These are phyloP conservation scores for Geosmithia putterillii DNA, from an alignment of 2,329 filamentous ascomycete genomes.

Conservation along the genomic window DNA sequence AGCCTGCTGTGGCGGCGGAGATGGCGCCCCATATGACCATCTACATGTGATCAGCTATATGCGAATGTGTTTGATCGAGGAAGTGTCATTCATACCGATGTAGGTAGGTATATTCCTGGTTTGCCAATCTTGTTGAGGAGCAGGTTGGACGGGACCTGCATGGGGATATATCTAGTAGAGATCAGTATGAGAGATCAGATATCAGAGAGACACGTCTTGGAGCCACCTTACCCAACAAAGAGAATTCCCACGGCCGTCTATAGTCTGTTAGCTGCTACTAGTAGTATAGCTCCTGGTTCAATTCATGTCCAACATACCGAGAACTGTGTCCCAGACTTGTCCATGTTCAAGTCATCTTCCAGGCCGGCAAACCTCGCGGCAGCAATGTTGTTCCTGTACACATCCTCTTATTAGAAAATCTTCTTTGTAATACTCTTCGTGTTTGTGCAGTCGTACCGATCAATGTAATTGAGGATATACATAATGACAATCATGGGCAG, in stretches of 20 bases:
- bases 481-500: slow-evolving; percentile 51
- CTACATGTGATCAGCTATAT: slow-evolving; percentile 11
- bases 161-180: slow-evolving; percentile 34
- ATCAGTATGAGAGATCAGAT: too few relatives aligned
- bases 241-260: slow-evolving; percentile 36
- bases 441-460: slow-evolving; percentile 20
- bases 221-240: slow-evolving; percentile 29
- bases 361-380: slow-evolving; percentile 32
- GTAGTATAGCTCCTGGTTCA: neutral
- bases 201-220: too few relatives aligned
- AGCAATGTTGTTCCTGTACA: slow-evolving; percentile 22
- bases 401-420: neutral
- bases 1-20: slow-evolving; percentile 23
- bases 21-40: slow-evolving; percentile 37
- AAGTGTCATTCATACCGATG: slow-evolving; percentile 21
- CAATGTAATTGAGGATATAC: slow-evolving; percentile 54
- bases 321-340: slow-evolving; percentile 8
- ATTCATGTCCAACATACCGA: slow-evolving; percentile 3
- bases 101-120: slow-evolving; percentile 30
- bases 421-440: too few relatives aligned
- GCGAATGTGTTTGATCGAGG: neutral
- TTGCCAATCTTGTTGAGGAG: slow-evolving; percentile 39
- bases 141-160: slow-evolving; percentile 38
- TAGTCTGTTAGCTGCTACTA: neutral
- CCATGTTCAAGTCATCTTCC: slow-evolving; percentile 28